Conservation (phyloP, 2,329 filamentous ascomycete genomes). For the Diplodia scrobiculata region DNA sequence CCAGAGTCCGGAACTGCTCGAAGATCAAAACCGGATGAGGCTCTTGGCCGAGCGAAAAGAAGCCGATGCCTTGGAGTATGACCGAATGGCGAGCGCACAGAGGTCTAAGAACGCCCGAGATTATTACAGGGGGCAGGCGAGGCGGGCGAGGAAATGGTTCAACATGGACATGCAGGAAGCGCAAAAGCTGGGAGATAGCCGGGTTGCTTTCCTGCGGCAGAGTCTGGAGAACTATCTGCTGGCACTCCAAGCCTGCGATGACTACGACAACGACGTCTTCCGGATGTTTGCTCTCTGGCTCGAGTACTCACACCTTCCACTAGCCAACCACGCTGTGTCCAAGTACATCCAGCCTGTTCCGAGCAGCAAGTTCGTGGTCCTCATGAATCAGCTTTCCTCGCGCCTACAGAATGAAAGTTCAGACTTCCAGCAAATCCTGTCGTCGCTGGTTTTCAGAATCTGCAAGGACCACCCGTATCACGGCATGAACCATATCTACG, state of each 20-base stretch:
- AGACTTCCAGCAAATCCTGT: constrained; percentile 75
- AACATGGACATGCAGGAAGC: constrained; percentile 88
- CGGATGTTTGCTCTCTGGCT: constrained; percentile 95
- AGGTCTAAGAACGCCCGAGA: constrained; percentile 51
- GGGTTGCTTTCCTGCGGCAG: constrained; percentile 80
- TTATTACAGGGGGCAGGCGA: constrained; percentile 61
- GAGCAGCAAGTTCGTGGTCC: constrained; percentile 83
- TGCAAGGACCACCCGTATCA: constrained; percentile 94
- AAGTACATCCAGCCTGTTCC: constrained; percentile 73
- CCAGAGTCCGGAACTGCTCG: constrained; percentile 78
- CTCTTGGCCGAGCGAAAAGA: constrained; percentile 78
- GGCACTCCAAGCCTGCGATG: constrained; percentile 79
- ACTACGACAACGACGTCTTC: constrained; percentile 84
- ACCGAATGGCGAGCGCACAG: constrained; percentile 58
- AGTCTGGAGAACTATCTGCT: constrained; percentile 92
- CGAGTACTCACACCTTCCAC: constrained; percentile 73
- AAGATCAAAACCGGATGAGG: constrained; percentile 80
- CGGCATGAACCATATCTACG: constrained; percentile 95
- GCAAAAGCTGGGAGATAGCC: constrained; percentile 71
- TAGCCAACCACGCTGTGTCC: constrained; percentile 75
- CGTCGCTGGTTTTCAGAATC: constrained; percentile 74
- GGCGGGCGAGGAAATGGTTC: constrained; percentile 82
- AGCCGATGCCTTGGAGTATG: constrained; percentile 75
- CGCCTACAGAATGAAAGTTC: constrained; percentile 71
- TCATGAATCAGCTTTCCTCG: constrained; percentile 98